Evolutionary conservation across 1,284 basidiomycete species (phyloP).

Genomic region (Apiotrichum siamense): DNA sequence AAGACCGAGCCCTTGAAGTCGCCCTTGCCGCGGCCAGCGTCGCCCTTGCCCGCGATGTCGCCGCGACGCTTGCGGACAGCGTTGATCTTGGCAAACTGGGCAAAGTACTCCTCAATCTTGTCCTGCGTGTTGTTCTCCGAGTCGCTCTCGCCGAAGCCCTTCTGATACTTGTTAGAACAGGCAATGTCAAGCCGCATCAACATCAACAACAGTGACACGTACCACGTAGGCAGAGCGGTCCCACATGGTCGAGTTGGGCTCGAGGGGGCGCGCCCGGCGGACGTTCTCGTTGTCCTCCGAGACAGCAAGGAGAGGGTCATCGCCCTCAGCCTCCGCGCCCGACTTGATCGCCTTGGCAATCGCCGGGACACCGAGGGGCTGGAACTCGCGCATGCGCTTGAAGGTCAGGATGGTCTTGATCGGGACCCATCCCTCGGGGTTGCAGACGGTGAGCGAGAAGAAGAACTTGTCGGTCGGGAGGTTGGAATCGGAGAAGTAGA

Average conservation of each 20-base stretch:
- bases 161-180: slow-evolving; percentile 52
- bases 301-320: slow-evolving; percentile 65
- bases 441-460: slow-evolving; percentile 74
- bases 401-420: slow-evolving; percentile 84
- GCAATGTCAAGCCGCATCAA: background rate
- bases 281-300: slow-evolving; percentile 63
- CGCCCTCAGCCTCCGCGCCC: slow-evolving; percentile 36
- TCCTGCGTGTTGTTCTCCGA: slow-evolving; percentile 62
- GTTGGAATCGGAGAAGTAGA: slow-evolving; percentile 96
- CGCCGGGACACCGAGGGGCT: slow-evolving; percentile 57
- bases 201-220: slow-evolving; percentile 45
- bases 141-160: slow-evolving; percentile 69
- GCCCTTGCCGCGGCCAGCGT: slow-evolving; percentile 56
- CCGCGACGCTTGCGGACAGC: slow-evolving; percentile 78
- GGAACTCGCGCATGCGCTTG: slow-evolving; percentile 86
- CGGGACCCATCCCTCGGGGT: slow-evolving; percentile 82
- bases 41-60: slow-evolving; percentile 44
- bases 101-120: slow-evolving; percentile 76
- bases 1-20: slow-evolving; percentile 91
- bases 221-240: slow-evolving; percentile 78
- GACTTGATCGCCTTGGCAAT: slow-evolving; percentile 60
- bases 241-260: slow-evolving; percentile 60
- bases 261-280: slow-evolving; percentile 63
- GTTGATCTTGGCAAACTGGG: slow-evolving; percentile 71
- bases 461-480: slow-evolving; percentile 98